phyloP scores from a whole-genome alignment of 2,329 filamentous ascomycete species.

The Calonectria henricotiae region DNA sequence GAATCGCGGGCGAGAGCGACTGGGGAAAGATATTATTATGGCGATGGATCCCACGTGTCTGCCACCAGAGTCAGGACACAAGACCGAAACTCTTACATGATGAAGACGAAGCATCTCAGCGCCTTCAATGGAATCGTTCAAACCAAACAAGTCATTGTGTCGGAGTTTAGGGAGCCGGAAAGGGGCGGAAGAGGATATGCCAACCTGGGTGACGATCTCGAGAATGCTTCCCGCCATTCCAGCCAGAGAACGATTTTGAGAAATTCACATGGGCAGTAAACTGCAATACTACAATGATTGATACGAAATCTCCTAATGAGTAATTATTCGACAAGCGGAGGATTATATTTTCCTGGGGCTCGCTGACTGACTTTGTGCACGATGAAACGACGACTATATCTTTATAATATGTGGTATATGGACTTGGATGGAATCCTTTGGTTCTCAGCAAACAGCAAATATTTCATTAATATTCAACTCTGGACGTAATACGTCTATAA shows the following conservation, averaged over 20 bases:
- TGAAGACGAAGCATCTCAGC: constrained; percentile 21
- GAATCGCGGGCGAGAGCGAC: constrained; percentile 29
- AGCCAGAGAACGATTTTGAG: constrained; percentile 20
- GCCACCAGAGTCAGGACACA: not conserved
- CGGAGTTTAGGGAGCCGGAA: constrained; percentile 23
- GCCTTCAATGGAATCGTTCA: constrained; percentile 30
- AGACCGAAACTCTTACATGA: constrained; percentile 25
- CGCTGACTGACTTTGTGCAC: not conserved
- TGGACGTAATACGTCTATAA: no score
- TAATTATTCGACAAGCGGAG: not conserved
- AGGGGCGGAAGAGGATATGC: constrained; percentile 27
- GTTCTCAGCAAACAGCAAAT: not conserved
- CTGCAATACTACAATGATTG: not conserved
- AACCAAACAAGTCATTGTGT: constrained; percentile 34
- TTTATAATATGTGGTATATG: not conserved
- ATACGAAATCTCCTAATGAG: not conserved
- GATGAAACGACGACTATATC: constrained; percentile 18
- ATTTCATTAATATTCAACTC: no score
- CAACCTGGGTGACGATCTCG: constrained; percentile 26
- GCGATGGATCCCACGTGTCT: constrained; percentile 22
- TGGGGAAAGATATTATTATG: constrained; percentile 19
- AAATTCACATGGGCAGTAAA: not conserved
- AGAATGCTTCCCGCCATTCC: constrained; percentile 25
- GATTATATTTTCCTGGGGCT: not conserved
- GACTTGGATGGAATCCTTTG: not conserved